Percentiles rank a stretch among this genome's conserved stretches.
phyloP scores from a whole-genome alignment of 352 stramenopile species.

The Phytophthora citricola region DNA sequence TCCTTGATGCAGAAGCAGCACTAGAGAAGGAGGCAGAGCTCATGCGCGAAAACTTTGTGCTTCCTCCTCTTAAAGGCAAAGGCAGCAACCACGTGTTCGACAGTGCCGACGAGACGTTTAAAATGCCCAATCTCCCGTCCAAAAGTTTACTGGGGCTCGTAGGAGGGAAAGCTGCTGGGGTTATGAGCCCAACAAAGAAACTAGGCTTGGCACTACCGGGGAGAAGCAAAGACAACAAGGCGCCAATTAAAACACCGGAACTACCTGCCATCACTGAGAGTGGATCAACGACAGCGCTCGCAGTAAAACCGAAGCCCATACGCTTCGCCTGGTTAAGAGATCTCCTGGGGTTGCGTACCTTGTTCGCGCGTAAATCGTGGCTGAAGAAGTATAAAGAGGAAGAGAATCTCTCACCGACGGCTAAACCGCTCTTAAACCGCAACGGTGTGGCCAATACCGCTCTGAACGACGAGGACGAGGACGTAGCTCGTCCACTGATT shows the following conservation, averaged over 20 bases:
- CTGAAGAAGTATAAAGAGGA: constrained; percentile 64
- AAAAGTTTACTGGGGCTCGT: constrained; percentile 45
- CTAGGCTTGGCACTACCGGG: constrained; percentile 18
- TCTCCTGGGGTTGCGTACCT: constrained; percentile 43
- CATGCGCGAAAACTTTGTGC: constrained; percentile 80
- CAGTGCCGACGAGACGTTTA: constrained; percentile 70
- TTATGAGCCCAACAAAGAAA: constrained; percentile 30
- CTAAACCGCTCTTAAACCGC: constrained; percentile 24
- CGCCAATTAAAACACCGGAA: constrained; percentile 6
- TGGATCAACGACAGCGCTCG: constrained; percentile 12
- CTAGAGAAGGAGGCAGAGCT: constrained; percentile 79
- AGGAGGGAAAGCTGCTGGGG: constrained; percentile 15
- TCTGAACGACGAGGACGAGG: constrained; percentile 23
- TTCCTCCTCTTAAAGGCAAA: constrained; percentile 75
- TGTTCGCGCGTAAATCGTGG: constrained; percentile 63
- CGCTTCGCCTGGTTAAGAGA: constrained; percentile 50
- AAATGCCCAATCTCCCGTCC: constrained; percentile 77
- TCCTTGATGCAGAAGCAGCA: constrained; percentile 67
- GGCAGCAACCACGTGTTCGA: constrained; percentile 66
- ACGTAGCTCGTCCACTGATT: constrained; percentile 17
- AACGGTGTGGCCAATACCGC: constrained; percentile 22
- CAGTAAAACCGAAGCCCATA: constrained; percentile 15
- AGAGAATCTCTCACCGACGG: constrained; percentile 32
- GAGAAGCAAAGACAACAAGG: constrained; percentile 20
- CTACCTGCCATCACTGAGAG: constrained; percentile 16